Evolutionary conservation across 2,329 filamentous ascomycete genomes (phyloP).

Genomic region (Fusarium tricinctum): DNA sequence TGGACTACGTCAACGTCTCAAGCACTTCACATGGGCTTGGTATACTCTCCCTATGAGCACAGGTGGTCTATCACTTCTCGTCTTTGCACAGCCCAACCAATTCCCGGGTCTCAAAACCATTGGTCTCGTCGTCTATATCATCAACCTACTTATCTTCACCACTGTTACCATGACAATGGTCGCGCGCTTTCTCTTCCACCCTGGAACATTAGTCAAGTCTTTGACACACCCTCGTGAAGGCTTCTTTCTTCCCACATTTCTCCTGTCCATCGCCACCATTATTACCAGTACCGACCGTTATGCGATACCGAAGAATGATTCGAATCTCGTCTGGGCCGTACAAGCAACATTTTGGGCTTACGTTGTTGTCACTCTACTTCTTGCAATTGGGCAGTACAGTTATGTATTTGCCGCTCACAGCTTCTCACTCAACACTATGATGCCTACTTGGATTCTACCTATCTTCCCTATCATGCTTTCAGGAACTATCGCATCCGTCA

Average conservation of each 20-base stretch:
- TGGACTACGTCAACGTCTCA: conserved; percentile 59
- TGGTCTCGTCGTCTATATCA: conserved; percentile 75
- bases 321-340: conserved; percentile 69
- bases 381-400: conserved; percentile 76
- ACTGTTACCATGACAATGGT: conserved; percentile 67
- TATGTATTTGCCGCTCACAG: conserved; percentile 72
- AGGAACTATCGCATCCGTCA: conserved; percentile 77
- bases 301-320: conserved; percentile 68
- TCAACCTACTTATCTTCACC: conserved; percentile 76
- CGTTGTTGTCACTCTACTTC: conserved; percentile 67
- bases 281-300: conserved; percentile 76
- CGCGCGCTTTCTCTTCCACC: conserved; percentile 72
- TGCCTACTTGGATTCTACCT: conserved; percentile 81
- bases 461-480: conserved; percentile 81
- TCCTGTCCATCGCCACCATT: conserved; percentile 76
- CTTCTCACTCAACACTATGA: conserved; percentile 74
- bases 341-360: conserved; percentile 79
- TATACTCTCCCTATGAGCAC: conserved; percentile 83
- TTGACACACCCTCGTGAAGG: conserved; percentile 75
- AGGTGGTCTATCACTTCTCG: conserved; percentile 76
- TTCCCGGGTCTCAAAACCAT: conserved; percentile 75
- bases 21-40: conserved; percentile 80
- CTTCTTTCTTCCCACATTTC: conserved; percentile 79
- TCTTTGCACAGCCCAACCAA: conserved; percentile 71
- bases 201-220: conserved; percentile 65